Evolutionary conservation across 129 eudicot genomes (phyloP).

Genomic region (Apium graveolens): DNA sequence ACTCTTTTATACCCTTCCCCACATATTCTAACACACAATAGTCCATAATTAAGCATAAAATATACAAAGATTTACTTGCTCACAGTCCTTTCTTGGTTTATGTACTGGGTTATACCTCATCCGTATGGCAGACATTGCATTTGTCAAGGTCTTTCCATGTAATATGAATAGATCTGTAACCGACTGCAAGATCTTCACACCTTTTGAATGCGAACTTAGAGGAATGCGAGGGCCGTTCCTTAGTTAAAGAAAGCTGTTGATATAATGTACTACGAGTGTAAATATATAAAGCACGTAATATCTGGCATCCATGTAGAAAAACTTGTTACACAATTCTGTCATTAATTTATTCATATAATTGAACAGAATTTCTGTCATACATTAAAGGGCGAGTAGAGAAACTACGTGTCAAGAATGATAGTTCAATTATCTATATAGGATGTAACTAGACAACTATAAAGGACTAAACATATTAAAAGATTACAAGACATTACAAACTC

Average conservation of each 20-base stretch:
- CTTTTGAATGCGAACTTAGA: slow-evolving; percentile 35
- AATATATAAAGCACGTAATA: background rate
- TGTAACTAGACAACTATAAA: no score
- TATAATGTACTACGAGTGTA: slow-evolving; percentile 11
- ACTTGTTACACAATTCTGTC: background rate
- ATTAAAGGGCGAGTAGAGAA: background rate
- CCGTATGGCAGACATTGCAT: slow-evolving; percentile 97
- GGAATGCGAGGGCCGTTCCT: slow-evolving; percentile 18
- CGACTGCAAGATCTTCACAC: slow-evolving; percentile 39
- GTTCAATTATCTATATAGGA: background rate
- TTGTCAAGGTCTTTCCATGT: slow-evolving; percentile 93
- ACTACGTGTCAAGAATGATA: background rate
- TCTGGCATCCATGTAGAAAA: background rate
- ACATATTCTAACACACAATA: background rate
- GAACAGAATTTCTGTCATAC: background rate
- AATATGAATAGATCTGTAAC: slow-evolving; percentile 69
- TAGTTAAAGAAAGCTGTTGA: slow-evolving; percentile 52
- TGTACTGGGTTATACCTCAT: slow-evolving; percentile 51
- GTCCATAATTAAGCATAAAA: background rate
- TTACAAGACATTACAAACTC: background rate
- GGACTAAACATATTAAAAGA: no score
- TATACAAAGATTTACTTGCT: background rate
- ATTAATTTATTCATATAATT: background rate
- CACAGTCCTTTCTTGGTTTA: background rate
- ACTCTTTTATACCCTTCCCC: background rate